Evolutionary conservation across 768 basidiomycete species (phyloP), one percentile per base, ranked within the genome.

Genomic region (Artomyces pyxidatus): DNA sequence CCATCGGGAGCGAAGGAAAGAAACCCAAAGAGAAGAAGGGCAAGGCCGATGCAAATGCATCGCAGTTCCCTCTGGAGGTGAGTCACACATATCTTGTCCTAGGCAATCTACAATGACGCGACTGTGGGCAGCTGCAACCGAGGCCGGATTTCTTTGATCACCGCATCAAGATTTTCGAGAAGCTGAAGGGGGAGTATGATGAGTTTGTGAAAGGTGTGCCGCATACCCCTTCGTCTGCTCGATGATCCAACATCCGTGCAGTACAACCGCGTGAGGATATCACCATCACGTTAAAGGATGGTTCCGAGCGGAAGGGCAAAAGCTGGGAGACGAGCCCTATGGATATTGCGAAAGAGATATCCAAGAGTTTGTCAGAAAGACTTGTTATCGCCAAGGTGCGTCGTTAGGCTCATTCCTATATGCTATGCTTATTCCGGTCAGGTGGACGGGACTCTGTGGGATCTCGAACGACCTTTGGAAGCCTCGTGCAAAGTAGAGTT

Each of bases 241-340:
- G 2, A 8, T 9, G 29, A 23, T 10, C 21, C 37, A 50, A 17
- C 52, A 28, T 17, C 27, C 16, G 12, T n/a, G 30, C 55, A 85
- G 86, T 73, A 1, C 88, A 95, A 72, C 83, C 89, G 6, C 80
- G 90, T 32, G 80, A 87, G 55, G 81, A 85, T 41, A 95, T 98
- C 58, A 73, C 70, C 2, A 71, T 99, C 61, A 92, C 88, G 3
- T 66, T 99, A 54, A 85, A 81, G 5, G 89, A 97, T 71, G 92
- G 94, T 14, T 81, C 85, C 6, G 76, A 84, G 58, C 79, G 88
- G 45, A 80, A 86, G 52, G 95, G 80, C 17, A 91, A 72, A 51
- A 85, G 88, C 65, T 99, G 91, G 91, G 89, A 96, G 71, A 97
- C 95, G 17, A 86, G 78, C 48, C 96, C 96, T 1, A 78, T 97